Evolutionary conservation across 2,329 filamentous ascomycete genomes (phyloP).

Genomic region (Fusarium goolgardi): DNA sequence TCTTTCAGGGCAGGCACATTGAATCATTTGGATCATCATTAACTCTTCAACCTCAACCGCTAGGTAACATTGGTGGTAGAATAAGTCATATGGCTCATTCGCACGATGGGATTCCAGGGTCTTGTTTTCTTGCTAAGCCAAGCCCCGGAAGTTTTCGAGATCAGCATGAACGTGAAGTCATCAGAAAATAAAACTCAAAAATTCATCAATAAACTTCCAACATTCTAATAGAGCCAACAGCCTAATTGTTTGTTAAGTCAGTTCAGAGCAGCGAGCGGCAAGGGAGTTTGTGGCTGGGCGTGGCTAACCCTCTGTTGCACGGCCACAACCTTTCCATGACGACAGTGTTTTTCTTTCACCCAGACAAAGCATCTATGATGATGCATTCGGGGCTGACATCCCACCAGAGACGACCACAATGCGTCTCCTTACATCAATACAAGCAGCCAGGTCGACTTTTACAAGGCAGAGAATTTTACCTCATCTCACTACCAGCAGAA

Average conservation of each 20-base stretch:
- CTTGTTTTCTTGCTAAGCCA: neutral
- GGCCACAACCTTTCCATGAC: constrained; percentile 26
- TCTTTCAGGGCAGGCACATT: neutral
- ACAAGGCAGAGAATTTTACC: fast-evolving
- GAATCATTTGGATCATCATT: neutral
- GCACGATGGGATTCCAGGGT: neutral
- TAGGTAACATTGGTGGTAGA: neutral
- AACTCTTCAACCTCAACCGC: neutral
- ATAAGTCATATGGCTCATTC: neutral
- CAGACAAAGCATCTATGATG: neutral
- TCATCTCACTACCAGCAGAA: fast-evolving
- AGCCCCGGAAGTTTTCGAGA: neutral
- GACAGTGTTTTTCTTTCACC: constrained; percentile 3
- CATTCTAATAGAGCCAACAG: neutral
- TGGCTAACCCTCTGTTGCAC: neutral
- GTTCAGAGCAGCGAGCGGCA: neutral
- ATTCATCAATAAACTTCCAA: neutral
- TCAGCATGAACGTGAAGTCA: neutral
- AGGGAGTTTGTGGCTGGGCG: neutral
- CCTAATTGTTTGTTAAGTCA: neutral
- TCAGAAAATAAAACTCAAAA: neutral
- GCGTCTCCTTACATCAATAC: neutral
- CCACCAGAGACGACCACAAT: constrained; percentile 1
- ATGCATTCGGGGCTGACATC: neutral
- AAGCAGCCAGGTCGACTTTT: fast-evolving